These are phyloP conservation scores for Candida ovalis DNA, from an alignment of 805 yeast species.

Conservation along the genomic window DNA sequence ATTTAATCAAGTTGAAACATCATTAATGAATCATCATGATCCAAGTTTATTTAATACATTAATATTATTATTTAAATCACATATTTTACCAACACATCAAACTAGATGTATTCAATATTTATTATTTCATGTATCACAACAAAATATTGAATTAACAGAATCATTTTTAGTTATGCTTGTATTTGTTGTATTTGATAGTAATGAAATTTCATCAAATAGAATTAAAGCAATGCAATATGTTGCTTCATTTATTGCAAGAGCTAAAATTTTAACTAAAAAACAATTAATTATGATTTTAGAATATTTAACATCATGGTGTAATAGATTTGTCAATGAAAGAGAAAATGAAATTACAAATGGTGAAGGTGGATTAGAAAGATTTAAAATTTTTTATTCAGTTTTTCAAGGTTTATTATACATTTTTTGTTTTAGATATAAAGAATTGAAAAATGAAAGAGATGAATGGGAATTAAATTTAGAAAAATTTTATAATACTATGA, in stretches of 20 bases:
- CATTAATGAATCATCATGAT: slow-evolving; percentile 40
- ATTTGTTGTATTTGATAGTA: slow-evolving; percentile 73
- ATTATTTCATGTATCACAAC: slow-evolving; percentile 76
- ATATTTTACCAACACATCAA: slow-evolving; percentile 85
- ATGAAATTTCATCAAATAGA: slow-evolving; percentile 67
- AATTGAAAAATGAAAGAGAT: slow-evolving; percentile 39
- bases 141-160: slow-evolving; percentile 77
- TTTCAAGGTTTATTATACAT: slow-evolving; percentile 88
- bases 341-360: slow-evolving; percentile 71
- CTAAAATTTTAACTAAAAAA: slow-evolving; percentile 60
- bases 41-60: slow-evolving; percentile 65
- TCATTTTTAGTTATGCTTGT: slow-evolving; percentile 77
- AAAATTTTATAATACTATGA: slow-evolving; percentile 79
- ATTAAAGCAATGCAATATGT: slow-evolving; percentile 90
- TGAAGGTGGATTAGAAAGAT: slow-evolving; percentile 81
- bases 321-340: slow-evolving; percentile 75
- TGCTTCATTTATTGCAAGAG: slow-evolving; percentile 87
- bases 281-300: slow-evolving; percentile 83
- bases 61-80: slow-evolving; percentile 72
- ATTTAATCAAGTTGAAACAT: slow-evolving; percentile 44
- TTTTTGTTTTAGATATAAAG: slow-evolving; percentile 79
- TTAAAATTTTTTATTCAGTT: slow-evolving; percentile 84
- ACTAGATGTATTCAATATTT: slow-evolving; percentile 86
- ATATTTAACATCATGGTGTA: slow-evolving; percentile 79
- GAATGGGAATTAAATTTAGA: slow-evolving; percentile 81